Conservation (phyloP, 306 rosid genomes). For the Acacia crassicarpa region DNA sequence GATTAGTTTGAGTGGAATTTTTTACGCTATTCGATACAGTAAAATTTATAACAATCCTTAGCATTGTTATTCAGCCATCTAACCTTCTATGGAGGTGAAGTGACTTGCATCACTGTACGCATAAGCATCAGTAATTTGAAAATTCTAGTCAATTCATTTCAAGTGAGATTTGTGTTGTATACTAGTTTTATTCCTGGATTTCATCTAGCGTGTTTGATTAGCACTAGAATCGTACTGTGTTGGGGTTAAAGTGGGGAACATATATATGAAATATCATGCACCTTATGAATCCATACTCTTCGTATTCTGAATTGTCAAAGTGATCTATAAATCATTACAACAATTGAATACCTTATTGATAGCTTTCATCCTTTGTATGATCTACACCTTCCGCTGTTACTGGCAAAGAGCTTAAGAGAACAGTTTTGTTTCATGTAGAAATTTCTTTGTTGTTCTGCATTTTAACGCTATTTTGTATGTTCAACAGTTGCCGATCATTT, state of each 20-base stretch:
- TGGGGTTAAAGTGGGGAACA: neutral
- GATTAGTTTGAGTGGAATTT: neutral
- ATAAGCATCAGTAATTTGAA: neutral
- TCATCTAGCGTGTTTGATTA: neutral
- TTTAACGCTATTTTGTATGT: neutral
- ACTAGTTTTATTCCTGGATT: neutral
- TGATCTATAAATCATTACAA: neutral
- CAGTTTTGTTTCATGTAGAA: slow-evolving; percentile 15
- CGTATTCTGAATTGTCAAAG: neutral
- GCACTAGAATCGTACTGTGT: neutral
- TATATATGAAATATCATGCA: neutral
- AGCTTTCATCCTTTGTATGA: neutral
- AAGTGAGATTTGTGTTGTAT: neutral
- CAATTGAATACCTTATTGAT: neutral
- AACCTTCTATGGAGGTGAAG: neutral
- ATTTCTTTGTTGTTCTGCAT: slow-evolving; percentile 11
- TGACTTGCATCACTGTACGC: neutral
- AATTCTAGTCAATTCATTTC: neutral
- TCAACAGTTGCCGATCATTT: slow-evolving; percentile 8
- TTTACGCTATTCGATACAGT: neutral
- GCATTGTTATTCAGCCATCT: neutral
- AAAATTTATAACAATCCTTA: neutral
- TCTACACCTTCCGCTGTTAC: neutral
- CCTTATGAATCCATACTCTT: neutral
- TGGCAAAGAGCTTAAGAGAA: slow-evolving; percentile 10